Evolutionary conservation across 1,284 basidiomycete species (phyloP), one percentile per base, ranked within the genome.

Genomic region (Cryptococcus neoformans): DNA sequence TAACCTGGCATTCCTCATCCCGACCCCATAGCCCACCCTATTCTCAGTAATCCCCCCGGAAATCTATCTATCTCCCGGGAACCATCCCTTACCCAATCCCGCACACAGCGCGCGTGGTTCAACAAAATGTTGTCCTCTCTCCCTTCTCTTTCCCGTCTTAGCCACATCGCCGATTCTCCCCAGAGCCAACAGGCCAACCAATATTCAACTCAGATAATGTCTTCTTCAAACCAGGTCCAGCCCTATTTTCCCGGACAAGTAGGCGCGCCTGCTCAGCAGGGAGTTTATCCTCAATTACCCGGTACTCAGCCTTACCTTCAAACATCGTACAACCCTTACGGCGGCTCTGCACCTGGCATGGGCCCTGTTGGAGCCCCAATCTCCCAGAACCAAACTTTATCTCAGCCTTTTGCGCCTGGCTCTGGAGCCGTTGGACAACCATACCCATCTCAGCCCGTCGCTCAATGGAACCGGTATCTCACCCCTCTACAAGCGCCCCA

Each of bases 401-500:
- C 21, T 21, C 21, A 21, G 21, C 21, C 21, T 21, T 21, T 21
- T 21, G n/a, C 14, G 14, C 21, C n/a, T n/a, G 42, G 42, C 42
- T 8, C 42, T 11, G 42, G 42, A 16, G 42, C 42, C 21, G 42
- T 44, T 14, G n/a, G n/a, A 17, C 42, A 44, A 14, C 42, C 42
- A 17, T 44, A 44, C 10, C n/a, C 10, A 14, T 14, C 42, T 9
- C 42, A 44, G 42, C 42, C 9, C 8, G 42, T 17, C 10, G 42
- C 21, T 44, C 42, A 44, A 14, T 21, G 21, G 21, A 21, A 21
- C 21, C 21, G 21, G 21, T 21, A 21, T 21, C 21, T 21, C 21
- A 21, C 21, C 21, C 28, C 21, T 21, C 21, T 21, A 21, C 21
- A 21, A 21, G 21, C 21, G 21, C 21, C 72, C 7, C 72, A 73